Base-by-base conservation (phyloP, 2,329 filamentous ascomycete genomes). In the Diaporthe eres region DNA sequence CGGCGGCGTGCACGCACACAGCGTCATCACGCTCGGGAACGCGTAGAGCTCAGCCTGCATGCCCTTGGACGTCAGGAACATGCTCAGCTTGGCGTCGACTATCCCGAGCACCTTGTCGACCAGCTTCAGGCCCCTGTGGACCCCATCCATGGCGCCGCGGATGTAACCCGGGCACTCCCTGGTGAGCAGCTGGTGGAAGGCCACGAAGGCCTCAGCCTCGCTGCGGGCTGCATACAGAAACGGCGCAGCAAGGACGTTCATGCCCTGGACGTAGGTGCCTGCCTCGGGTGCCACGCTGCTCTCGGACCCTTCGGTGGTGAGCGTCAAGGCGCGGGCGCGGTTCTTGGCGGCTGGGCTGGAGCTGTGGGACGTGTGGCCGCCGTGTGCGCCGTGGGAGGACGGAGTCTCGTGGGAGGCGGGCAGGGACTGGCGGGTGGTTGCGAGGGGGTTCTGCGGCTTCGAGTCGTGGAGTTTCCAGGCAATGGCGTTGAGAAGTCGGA, bases 241-340 rank as follows among this genome's bases (percentile, higher is more conserved):
- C 0, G 97, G 97, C 0, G 97, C 97, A 13, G 96, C 96, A 22
- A 99, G 90, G 55, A 99, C 97, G 82, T 99, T 99, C 96, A 99
- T 98, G 79, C 97, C 97, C 85, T 99, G 97, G 3, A 99, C 96
- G 81, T 99, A 99, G 55, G 94, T 96, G 44, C 95, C 95, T 15
- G 94, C 90, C 80, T 95, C 93, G 44, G 87, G 85, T 3, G 86
- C 87, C 28, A 84, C 81, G 75, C 89, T 90, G 9, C 87, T 87
- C 77, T 93, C 91, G 78, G 93, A 89, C 77, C 92, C 88, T 81
- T 93, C 91, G 0, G 90, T 92, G 1, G 90, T 93, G 73, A 93
- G 85, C 17, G 90, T 90, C 74, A 91, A 82, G 44, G 90, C 90
- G 49, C 90, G 87, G n/a, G 88, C 86, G 77, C 90, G 87, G 75